Conservation (phyloP, 257 asterid genomes). For the Rhazya stricta region DNA sequence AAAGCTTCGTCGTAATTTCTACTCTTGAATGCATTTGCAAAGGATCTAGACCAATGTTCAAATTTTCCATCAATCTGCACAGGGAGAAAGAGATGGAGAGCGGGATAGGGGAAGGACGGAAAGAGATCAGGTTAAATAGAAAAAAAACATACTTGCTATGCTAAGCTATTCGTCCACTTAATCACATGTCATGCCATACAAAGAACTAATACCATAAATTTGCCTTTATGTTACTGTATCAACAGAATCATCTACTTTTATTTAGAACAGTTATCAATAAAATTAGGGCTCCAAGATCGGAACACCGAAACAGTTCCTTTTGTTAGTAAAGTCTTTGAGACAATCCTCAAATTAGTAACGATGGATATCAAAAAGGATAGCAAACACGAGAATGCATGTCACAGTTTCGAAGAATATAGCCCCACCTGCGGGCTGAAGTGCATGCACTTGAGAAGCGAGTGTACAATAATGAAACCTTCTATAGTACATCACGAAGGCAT, state of each 20-base stretch:
- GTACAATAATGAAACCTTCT: neutral
- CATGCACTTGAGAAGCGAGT: neutral
- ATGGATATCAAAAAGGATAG: neutral
- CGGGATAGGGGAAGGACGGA: neutral
- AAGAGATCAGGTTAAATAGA: neutral
- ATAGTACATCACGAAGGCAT: neutral
- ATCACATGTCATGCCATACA: neutral
- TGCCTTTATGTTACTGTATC: neutral
- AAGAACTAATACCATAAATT: neutral
- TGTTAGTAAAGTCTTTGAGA: neutral
- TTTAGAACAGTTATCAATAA: neutral
- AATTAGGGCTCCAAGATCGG: neutral
- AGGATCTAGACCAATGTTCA: slow-evolving; percentile 49
- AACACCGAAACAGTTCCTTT: neutral
- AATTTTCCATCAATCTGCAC: slow-evolving; percentile 64
- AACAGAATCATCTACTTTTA: too few relatives aligned
- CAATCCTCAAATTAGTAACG: neutral
- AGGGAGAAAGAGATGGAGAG: slow-evolving; percentile 12
- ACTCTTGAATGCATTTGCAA: slow-evolving; percentile 50
- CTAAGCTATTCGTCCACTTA: neutral
- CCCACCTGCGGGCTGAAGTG: neutral
- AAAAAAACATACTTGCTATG: neutral
- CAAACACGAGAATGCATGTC: neutral
- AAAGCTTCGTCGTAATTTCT: slow-evolving; percentile 53
- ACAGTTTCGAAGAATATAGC: neutral